Conservation (phyloP, 2,329 filamentous ascomycete species). For the Colletotrichum navitas region DNA sequence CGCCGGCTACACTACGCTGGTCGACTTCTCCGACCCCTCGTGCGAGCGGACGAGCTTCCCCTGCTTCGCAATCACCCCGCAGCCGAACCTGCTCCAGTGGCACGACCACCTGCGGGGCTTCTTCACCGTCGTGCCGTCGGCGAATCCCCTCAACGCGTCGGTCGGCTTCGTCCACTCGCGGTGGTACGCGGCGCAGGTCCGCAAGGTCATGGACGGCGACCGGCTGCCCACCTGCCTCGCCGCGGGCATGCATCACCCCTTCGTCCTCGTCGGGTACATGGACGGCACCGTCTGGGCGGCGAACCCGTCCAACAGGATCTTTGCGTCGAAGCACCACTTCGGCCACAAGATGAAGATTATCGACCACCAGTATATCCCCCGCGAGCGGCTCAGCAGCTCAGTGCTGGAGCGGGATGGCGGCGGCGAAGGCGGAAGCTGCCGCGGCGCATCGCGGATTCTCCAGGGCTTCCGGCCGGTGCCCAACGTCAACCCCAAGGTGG, state of each 20-base stretch:
- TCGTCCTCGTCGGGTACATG: conserved; percentile 64
- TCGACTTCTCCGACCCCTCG: conserved; percentile 66
- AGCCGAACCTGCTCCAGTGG: conserved; percentile 67
- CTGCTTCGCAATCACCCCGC: conserved; percentile 63
- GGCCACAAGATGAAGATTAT: conserved; percentile 60
- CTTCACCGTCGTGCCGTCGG: conserved; percentile 64
- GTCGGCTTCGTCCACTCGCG: conserved; percentile 64
- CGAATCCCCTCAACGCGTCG: conserved; percentile 65
- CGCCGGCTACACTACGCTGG: conserved; percentile 64
- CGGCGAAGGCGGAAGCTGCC: conserved; percentile 26
- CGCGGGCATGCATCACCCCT: conserved; percentile 65
- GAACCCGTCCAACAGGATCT: conserved; percentile 60
- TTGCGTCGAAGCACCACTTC: conserved; percentile 53
- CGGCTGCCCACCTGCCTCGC: conserved; percentile 64
- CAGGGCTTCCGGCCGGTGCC: conserved; percentile 65
- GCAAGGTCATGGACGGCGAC: conserved; percentile 64
- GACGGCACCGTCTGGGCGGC: conserved; percentile 67
- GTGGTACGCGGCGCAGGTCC: conserved; percentile 65
- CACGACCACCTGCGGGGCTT: conserved; percentile 69
- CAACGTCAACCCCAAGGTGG: conserved; percentile 60
- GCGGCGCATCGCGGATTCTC: conserved; percentile 64
- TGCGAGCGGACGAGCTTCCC: conserved; percentile 67
- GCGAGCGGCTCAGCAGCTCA: conserved; percentile 46
- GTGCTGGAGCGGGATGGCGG: background rate
- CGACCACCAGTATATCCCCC: conserved; percentile 65